Base-by-base conservation (phyloP, 208 protist species). In the Acanthamoeba castellanii region DNA sequence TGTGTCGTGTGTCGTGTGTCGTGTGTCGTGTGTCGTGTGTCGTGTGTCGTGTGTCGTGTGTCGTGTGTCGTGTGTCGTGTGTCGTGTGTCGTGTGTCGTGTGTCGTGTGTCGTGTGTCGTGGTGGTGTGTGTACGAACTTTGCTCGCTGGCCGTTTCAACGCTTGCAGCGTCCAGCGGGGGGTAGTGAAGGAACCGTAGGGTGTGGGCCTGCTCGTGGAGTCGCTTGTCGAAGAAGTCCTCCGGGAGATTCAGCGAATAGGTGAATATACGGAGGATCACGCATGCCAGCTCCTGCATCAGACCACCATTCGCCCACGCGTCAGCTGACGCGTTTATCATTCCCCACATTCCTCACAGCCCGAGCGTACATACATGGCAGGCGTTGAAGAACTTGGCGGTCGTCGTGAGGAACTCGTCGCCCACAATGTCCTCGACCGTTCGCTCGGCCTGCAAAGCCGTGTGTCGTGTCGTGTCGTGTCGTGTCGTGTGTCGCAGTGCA, bases 141-240 rank as follows among this genome's bases (percentile, higher is more conserved):
- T 89, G 82, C 34, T 66, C 82, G 18, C 7, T 34, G 47, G 85
- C 85, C 6, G 52, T 70, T 42, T 34, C 59, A 6, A 52, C 85
- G 18, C 34, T 72, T 27, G 27, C 6, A 1, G 11, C 47, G 32
- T 64, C 59, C 5, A 91, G 57, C 30, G 85, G 85, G 8, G 85
- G 85, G 42, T 91, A 91, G 37, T 91, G 85, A 16, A 91, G 85
- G 25, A 91, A 74, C 0, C 85, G 47, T 57, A 91, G 57, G 11
- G 85, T 91, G 85, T 91, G 85, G 6, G 57, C 59, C 30, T 91
- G 85, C 57, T 91, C 85, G 34, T 9, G 34, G 18, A 91, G 85
- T 5, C 52, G 57, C 32, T 34, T 9, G 20, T 91, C 85, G 30
- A 91, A 91, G 34, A 91, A 91, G 57, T 64, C 57, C 37, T 42